A percentile compares a stretch with the other conserved stretches of the same genome.
Conservation (phyloP, 352 stramenopile species). For the Pythium monospermum region DNA sequence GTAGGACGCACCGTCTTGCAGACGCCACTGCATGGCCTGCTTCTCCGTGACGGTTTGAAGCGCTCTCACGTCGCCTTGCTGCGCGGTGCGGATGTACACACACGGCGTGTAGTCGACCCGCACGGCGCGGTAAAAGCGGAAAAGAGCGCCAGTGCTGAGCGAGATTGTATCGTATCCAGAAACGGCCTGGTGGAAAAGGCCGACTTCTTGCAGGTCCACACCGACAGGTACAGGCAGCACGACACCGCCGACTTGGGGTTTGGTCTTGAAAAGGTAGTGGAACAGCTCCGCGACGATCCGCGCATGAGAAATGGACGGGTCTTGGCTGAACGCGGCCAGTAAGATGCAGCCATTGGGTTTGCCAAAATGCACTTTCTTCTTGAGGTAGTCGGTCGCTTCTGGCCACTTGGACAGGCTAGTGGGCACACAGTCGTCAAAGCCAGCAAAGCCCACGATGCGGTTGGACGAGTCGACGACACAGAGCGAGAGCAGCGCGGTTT, state of each 20-base stretch:
- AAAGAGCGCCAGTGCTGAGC: slow-evolving; percentile 33
- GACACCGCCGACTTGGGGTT: slow-evolving; percentile 38
- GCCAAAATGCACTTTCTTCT: slow-evolving; percentile 49
- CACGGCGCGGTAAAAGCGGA: slow-evolving; percentile 58
- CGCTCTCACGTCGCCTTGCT: slow-evolving; percentile 21
- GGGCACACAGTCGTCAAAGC: slow-evolving; percentile 57
- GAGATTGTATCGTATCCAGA: slow-evolving; percentile 47
- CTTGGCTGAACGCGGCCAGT: slow-evolving; percentile 44
- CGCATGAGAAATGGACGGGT: slow-evolving; percentile 19
- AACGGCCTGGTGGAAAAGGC: slow-evolving; percentile 58
- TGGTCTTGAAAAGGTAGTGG: slow-evolving; percentile 34
- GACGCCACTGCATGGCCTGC: slow-evolving; percentile 26
- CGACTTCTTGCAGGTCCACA: slow-evolving; percentile 46
- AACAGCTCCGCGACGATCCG: slow-evolving; percentile 30
- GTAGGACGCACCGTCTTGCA: slow-evolving; percentile 31
- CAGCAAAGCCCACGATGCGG: slow-evolving; percentile 43
- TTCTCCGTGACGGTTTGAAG: slow-evolving; percentile 29
- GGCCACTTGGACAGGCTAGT: slow-evolving; percentile 36
- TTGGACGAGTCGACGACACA: slow-evolving; percentile 25
- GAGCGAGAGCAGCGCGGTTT: slow-evolving; percentile 51
- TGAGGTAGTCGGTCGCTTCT: slow-evolving; percentile 64
- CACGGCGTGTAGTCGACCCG: slow-evolving; percentile 39
- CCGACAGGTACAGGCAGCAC: slow-evolving; percentile 45
- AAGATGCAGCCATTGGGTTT: slow-evolving; percentile 43
- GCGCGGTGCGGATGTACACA: slow-evolving; percentile 28